Percentiles rank a stretch among this genome's conserved stretches.
These are phyloP conservation scores for Solanum hybrid DNA, from an alignment of 305 asterid genomes.

Conservation along the genomic window DNA sequence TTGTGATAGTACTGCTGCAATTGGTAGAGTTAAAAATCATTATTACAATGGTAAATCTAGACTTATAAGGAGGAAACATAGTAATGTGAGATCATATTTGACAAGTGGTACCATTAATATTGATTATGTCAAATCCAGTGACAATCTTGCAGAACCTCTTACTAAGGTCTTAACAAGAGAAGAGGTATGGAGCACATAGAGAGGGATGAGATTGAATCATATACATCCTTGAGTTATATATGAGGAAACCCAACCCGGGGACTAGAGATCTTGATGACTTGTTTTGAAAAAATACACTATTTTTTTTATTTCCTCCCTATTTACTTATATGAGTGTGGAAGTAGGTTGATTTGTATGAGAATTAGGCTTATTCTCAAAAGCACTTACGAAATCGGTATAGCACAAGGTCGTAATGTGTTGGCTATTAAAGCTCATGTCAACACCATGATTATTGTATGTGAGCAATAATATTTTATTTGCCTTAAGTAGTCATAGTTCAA, in stretches of 20 bases:
- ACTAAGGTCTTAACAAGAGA: background rate
- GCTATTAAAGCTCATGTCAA: background rate
- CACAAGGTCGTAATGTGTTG: background rate
- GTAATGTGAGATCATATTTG: background rate
- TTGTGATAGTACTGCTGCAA: background rate
- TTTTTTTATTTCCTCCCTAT: background rate
- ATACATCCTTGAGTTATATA: background rate
- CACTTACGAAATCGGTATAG: background rate
- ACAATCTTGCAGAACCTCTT: background rate
- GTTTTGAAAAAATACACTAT: background rate
- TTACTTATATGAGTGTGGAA: background rate
- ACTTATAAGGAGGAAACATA: background rate
- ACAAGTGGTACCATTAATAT: background rate
- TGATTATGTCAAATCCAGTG: background rate
- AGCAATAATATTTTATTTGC: background rate
- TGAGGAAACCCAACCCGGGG: background rate
- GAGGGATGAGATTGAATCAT: background rate
- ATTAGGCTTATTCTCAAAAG: background rate
- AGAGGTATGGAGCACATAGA: background rate
- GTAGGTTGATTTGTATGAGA: background rate
- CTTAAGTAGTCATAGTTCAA: background rate
- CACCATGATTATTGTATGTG: background rate
- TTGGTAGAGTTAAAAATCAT: background rate
- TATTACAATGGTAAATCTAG: background rate
- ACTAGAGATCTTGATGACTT: background rate